These are phyloP conservation scores for Kockovaella imperatae DNA, from an alignment of 768 basidiomycete genomes.

Conservation along the genomic window DNA sequence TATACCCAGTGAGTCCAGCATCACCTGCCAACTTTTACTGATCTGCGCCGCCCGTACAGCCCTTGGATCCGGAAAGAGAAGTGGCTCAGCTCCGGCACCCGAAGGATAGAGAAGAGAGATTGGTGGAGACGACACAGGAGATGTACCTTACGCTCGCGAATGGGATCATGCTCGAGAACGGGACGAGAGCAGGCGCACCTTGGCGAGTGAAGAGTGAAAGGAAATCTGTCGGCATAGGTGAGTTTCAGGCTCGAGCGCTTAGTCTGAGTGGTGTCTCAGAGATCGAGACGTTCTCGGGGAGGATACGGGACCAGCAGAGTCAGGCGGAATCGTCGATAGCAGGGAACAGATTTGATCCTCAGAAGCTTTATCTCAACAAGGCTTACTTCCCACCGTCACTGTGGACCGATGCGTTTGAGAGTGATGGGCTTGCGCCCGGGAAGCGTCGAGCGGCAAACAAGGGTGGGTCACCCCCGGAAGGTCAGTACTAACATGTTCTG, in stretches of 20 bases:
- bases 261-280: conserved; percentile 11
- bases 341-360: conserved; percentile 18
- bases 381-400: conserved; percentile 28
- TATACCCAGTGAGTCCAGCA: conserved; percentile 29
- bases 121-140: no score
- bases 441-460: neutral
- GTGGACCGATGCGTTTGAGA: conserved; percentile 34
- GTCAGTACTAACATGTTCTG: neutral
- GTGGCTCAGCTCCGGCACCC: neutral
- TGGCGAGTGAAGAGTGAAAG: conserved; percentile 27
- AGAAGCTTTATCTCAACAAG: conserved; percentile 18
- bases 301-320: conserved; percentile 11
- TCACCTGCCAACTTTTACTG: neutral
- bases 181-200: conserved; percentile 6
- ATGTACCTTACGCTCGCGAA: no score
- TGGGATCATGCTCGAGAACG: neutral
- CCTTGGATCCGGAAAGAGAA: conserved; percentile 9
- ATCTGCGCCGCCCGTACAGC: conserved; percentile 10
- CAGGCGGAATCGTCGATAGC: neutral
- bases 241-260: conserved; percentile 1
- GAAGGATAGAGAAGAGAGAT: no score
- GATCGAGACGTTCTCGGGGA: conserved; percentile 36
- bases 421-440: conserved; percentile 1
- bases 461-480: neutral
- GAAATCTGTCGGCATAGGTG: conserved; percentile 35